Conservation (phyloP, 176 grass and related monocot species). For the Musa troglodytarum region DNA sequence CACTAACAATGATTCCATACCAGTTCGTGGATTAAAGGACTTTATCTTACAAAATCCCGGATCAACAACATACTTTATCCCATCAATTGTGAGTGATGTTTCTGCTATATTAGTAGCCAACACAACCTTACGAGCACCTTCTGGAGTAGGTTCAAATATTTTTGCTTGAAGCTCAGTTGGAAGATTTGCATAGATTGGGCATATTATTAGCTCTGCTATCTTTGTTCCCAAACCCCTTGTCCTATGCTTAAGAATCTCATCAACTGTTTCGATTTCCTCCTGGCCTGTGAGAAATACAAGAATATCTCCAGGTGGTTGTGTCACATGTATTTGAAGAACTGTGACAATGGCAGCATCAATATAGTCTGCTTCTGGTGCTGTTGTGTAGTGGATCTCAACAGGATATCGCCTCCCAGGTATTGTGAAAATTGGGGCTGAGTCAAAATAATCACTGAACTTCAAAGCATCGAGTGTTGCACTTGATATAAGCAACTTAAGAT, state of each 20-base stretch:
- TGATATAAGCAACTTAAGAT: slow-evolving; percentile 89
- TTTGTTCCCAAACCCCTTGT: slow-evolving; percentile 87
- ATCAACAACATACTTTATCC: slow-evolving; percentile 92
- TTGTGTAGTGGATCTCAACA: slow-evolving; percentile 83
- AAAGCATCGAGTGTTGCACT: slow-evolving; percentile 92
- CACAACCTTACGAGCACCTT: slow-evolving; percentile 85
- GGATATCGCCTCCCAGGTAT: slow-evolving; percentile 80
- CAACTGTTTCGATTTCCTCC: slow-evolving; percentile 93
- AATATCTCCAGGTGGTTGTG: slow-evolving; percentile 75
- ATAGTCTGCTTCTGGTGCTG: slow-evolving; percentile 94
- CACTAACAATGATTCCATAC: slow-evolving; percentile 81
- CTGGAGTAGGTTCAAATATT: slow-evolving; percentile 87
- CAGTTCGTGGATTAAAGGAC: slow-evolving; percentile 80
- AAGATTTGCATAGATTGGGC: slow-evolving; percentile 87
- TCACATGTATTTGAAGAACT: slow-evolving; percentile 91
- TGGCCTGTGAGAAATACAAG: slow-evolving; percentile 89
- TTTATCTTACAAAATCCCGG: slow-evolving; percentile 95
- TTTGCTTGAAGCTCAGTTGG: slow-evolving; percentile 93
- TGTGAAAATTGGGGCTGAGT: slow-evolving; percentile 80
- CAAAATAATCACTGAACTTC: slow-evolving; percentile 95
- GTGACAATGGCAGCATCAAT: slow-evolving; percentile 91
- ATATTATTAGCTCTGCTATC: slow-evolving; percentile 85
- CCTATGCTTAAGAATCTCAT: slow-evolving; percentile 91
- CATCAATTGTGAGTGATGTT: slow-evolving; percentile 93
- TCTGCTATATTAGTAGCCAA: slow-evolving; percentile 93